Base-by-base conservation (phyloP, 345 rosid species). In the Hibiscus trionum region DNA sequence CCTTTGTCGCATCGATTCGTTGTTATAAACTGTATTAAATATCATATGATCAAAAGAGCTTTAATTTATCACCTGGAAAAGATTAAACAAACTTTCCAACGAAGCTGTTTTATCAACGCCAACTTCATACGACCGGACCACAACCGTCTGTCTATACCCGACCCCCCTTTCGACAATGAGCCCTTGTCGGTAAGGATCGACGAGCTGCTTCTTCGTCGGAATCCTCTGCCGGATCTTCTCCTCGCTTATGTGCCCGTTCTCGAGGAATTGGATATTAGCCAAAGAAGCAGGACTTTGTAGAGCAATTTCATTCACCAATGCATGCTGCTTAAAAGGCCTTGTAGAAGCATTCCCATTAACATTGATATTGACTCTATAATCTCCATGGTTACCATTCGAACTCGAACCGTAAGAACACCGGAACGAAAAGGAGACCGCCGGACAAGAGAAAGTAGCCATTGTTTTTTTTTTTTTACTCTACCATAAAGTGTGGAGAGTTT, bases 101-200 rank as follows among this genome's bases (percentile, higher is more conserved):
- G 90, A 87, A 0, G 84, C 78, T 56, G 88, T 89, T 77, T 83
- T 87, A 67, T 87, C 88, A 69, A 88, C 76, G 15, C 94, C 94
- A 42, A 87, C 94, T 79, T 87, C 94, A 66, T 86, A 87, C 3
- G 94, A 86, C 44, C 94, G 79, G 12, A 87, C 77, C 15, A 83
- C 91, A 35, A 89, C 75, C 0, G 87, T 89, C 80, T 89, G 94
- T 46, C 81, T 79, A 62, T 87, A 87, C 1, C 84, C 89, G 4
- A 85, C 84, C 4, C 88, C 90, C 2, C 78, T 79, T 69, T 87
- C 87, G 8, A 76, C 72, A 37, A 89, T 84, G 26, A 87, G 72
- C 19, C 91, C 93, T 66, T 85, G 93, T 7, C 90, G 86, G 59
- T 86, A 82, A 12, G 72, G 82, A 69, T 89, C 94, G 5, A 89